A percentile compares a stretch with the other conserved stretches of the same genome.
Conservation (phyloP, 176 grass and related monocot species). For the Typha latifolia region DNA sequence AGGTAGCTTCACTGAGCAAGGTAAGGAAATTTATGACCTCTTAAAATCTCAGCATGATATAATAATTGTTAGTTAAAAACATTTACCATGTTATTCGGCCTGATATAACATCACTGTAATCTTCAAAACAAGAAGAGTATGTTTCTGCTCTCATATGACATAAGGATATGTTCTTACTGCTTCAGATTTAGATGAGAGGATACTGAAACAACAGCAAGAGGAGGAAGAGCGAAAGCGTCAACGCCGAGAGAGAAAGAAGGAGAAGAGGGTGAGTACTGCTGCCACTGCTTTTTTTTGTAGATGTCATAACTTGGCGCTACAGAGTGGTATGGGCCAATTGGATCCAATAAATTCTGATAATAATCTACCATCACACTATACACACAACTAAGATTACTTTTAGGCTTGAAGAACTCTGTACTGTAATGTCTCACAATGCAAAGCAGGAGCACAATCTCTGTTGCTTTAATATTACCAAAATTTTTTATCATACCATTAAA, state of each 20-base stretch:
- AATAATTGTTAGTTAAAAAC: no score
- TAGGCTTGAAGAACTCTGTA: no score
- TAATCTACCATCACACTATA: not conserved
- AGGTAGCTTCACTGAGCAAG: conserved; percentile 78
- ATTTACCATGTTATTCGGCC: no score
- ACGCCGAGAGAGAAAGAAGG: conserved; percentile 80
- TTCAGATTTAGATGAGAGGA: conserved; percentile 94
- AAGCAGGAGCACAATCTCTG: no score
- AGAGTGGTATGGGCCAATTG: not conserved
- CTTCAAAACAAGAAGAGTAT: not conserved
- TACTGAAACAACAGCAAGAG: conserved; percentile 91
- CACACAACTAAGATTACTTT: no score
- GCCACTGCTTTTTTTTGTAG: not conserved
- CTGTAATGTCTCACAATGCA: no score
- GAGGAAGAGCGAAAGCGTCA: conserved; percentile 75
- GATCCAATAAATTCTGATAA: not conserved
- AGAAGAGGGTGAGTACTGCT: conserved; percentile 57
- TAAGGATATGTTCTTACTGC: not conserved
- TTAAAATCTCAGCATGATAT: no score
- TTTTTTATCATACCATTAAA: no score
- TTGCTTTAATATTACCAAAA: no score
- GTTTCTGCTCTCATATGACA: not conserved
- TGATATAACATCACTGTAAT: no score
- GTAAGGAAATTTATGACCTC: conserved; percentile 25
- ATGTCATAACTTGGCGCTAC: not conserved